phyloP scores from a whole-genome alignment of 2,329 filamentous ascomycete species.

The Neoarthrinium moseri region DNA sequence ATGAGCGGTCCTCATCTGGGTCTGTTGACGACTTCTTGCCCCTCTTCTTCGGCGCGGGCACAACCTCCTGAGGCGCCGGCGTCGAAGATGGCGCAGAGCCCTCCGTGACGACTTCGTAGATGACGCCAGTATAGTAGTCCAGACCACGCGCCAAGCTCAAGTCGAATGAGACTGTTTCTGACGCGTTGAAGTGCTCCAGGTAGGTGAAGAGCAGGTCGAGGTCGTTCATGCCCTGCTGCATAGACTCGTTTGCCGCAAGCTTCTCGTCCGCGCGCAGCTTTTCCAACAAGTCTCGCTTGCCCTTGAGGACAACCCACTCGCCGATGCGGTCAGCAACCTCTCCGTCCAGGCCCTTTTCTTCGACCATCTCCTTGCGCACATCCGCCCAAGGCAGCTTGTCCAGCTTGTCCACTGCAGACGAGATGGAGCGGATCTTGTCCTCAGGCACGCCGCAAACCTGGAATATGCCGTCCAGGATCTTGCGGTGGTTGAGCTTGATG shows the following conservation, averaged over 20 bases:
- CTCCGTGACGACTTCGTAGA: constrained; percentile 73
- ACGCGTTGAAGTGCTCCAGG: constrained; percentile 62
- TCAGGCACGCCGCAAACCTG: constrained; percentile 73
- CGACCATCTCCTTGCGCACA: constrained; percentile 73
- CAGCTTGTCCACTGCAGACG: constrained; percentile 75
- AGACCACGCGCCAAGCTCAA: constrained; percentile 72
- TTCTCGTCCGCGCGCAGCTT: constrained; percentile 57
- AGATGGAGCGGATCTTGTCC: constrained; percentile 73
- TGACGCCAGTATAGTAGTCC: constrained; percentile 74
- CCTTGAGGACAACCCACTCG: constrained; percentile 68
- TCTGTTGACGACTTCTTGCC: constrained; percentile 41
- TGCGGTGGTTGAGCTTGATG: constrained; percentile 79
- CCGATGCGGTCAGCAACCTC: constrained; percentile 72
- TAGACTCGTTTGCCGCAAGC: constrained; percentile 60
- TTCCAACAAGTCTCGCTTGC: constrained; percentile 62
- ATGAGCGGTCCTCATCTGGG: constrained; percentile 58
- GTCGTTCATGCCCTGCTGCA: constrained; percentile 67
- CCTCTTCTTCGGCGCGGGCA: constrained; percentile 34
- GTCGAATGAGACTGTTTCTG: constrained; percentile 69
- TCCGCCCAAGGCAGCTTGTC: constrained; percentile 76
- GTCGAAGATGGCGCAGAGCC: constrained; percentile 49
- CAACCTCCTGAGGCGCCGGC: constrained; percentile 32
- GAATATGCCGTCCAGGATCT: constrained; percentile 76
- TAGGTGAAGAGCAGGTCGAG: constrained; percentile 69
- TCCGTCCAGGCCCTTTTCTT: constrained; percentile 68